These are phyloP conservation scores for Trichothecium sympodiale DNA, from an alignment of 2,329 filamentous ascomycete genomes.

Conservation along the genomic window DNA sequence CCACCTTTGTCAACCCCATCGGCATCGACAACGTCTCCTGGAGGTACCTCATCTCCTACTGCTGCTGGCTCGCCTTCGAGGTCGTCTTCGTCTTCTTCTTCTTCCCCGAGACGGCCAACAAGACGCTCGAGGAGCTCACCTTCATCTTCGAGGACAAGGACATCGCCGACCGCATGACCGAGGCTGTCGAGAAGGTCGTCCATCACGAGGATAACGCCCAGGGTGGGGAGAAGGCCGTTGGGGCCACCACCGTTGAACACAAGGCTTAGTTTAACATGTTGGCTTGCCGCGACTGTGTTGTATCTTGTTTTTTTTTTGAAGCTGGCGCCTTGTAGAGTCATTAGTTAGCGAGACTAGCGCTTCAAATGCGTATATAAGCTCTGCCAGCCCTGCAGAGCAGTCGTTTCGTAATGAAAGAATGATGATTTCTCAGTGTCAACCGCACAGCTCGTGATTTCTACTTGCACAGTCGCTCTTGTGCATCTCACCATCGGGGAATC, in stretches of 20 bases:
- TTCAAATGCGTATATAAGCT: too few species aligned
- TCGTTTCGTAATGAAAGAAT: too few species aligned
- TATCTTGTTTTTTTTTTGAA: too few species aligned
- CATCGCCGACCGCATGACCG: slow-evolving; percentile 14
- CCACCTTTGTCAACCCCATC: slow-evolving; percentile 13
- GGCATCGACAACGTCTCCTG: slow-evolving; percentile 9
- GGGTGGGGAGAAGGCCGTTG: slow-evolving; percentile 2
- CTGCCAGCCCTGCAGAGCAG: too few species aligned
- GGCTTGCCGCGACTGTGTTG: too few species aligned
- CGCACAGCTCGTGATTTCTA: too few species aligned
- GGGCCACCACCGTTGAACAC: slow-evolving; percentile 3
- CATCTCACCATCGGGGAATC: too few species aligned
- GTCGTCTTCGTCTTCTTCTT: slow-evolving; percentile 57
- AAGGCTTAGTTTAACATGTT: too few species aligned
- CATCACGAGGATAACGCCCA: slow-evolving; percentile 8
- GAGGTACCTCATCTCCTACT: slow-evolving; percentile 12
- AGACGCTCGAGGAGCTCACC: slow-evolving; percentile 54
- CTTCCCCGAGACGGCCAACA: slow-evolving; percentile 67
- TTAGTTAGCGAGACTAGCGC: too few species aligned
- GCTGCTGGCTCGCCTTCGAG: slow-evolving; percentile 15
- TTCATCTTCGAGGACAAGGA: slow-evolving; percentile 20
- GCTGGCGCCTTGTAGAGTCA: too few species aligned
- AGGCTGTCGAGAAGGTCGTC: slow-evolving; percentile 17
- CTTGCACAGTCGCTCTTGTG: too few species aligned
- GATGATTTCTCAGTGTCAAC: too few species aligned